These are phyloP conservation scores for Plasmodium billcollinsi DNA, from an alignment of 169 alveolate species.

Conservation along the genomic window DNA sequence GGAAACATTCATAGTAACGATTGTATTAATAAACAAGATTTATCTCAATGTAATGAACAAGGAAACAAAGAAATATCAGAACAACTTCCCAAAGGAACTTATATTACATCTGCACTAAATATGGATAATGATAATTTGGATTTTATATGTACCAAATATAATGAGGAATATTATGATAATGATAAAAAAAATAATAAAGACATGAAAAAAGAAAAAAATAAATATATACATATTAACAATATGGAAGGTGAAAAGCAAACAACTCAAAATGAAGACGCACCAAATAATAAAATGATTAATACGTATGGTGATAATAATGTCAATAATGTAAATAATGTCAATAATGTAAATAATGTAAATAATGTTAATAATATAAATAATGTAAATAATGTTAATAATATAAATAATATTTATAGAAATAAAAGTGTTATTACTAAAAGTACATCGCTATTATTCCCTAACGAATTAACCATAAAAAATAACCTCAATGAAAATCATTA, in stretches of 20 bases:
- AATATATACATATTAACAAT: not conserved
- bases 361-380: too few relatives aligned
- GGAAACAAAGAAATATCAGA: not conserved
- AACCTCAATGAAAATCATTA: not conserved
- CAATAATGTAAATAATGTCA: too few relatives aligned
- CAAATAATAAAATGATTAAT: too few relatives aligned
- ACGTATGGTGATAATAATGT: too few relatives aligned
- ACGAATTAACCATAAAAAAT: not conserved
- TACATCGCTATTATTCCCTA: not conserved
- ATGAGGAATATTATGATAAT: not conserved
- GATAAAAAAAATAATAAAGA: not conserved
- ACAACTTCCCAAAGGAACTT: not conserved
- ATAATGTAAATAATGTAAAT: too few relatives aligned
- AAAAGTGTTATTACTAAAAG: not conserved
- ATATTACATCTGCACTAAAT: not conserved
- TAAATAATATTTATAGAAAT: not conserved
- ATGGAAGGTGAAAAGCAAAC: not conserved
- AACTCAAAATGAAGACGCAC: not conserved
- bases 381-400: too few relatives aligned
- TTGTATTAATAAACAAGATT: not conserved
- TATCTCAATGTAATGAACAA: not conserved
- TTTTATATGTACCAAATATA: not conserved
- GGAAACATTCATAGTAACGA: not conserved
- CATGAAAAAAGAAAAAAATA: not conserved
- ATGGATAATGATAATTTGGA: conserved; percentile 1